Conservation (phyloP, 352 stramenopile species). For the Peronospora tabacina region DNA sequence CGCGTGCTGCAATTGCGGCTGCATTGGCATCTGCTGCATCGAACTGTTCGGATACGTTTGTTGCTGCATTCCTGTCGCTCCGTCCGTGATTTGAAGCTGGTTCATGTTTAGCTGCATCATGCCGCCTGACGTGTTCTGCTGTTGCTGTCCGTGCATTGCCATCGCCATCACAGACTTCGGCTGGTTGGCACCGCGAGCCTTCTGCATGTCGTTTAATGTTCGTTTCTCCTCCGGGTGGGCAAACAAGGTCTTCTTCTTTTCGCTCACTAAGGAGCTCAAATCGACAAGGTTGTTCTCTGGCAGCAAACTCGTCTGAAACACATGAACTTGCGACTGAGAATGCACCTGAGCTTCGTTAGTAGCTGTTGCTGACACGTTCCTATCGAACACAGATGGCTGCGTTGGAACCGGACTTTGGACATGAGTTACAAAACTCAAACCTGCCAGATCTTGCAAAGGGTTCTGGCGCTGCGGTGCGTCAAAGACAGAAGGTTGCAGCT, state of each 20-base stretch:
- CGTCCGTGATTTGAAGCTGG: constrained; percentile 30
- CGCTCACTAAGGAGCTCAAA: constrained; percentile 42
- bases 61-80: constrained; percentile 24
- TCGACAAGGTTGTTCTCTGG: constrained; percentile 67
- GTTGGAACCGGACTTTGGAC: constrained; percentile 8
- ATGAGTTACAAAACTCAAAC: constrained; percentile 36
- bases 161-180: constrained; percentile 38
- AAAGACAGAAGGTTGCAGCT: constrained; percentile 35
- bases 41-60: constrained; percentile 37
- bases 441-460: constrained; percentile 46
- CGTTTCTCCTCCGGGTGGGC: constrained; percentile 31
- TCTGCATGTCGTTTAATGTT: constrained; percentile 58
- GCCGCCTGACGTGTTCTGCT: constrained; percentile 19
- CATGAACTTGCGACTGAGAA: constrained; percentile 13
- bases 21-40: constrained; percentile 34
- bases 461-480: constrained; percentile 29
- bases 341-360: constrained; percentile 4
- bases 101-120: constrained; percentile 39
- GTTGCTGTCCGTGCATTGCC: constrained; percentile 29
- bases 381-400: constrained; percentile 9
- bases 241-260: constrained; percentile 38
- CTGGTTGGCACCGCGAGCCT: constrained; percentile 28
- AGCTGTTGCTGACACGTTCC: not conserved
- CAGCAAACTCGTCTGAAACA: constrained; percentile 45
- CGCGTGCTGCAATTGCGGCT: constrained; percentile 15